Base-by-base conservation (phyloP, 2,329 filamentous ascomycete species). In the Seiridium cupressi region DNA sequence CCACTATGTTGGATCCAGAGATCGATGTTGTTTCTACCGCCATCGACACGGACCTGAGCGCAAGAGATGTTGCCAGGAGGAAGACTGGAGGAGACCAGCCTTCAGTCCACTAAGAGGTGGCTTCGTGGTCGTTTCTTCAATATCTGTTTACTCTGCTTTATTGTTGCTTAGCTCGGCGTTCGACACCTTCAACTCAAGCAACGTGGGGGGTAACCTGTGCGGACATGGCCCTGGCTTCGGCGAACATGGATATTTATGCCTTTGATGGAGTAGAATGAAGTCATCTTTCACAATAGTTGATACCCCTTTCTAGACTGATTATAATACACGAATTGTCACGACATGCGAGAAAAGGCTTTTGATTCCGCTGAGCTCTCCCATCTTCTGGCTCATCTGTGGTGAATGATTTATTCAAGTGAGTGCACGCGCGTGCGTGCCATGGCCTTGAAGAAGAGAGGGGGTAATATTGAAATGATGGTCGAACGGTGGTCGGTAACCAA, bases 11-110 rank as follows among this genome's bases (percentile, higher is more conserved):
- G 5, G 47, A 59, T 13, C 36, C 44, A 5, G 35, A 57, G n/a
- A 18, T 9, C 13, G 38, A 53, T 47, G 59, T 56, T 6, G 44
- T 36, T 34, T 35, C 59, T 3, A 53, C 57, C 35, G 42, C 51
- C n/a, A 42, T 63, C 31, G 56, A 63, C 26, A 65, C 80, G 42
- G 81, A 84, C 57, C 72, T 71, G 1, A 73, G 76, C 1, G 75
- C 76, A n/a, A 79, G 73, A 61, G 78, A 82, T 63, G 72, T 77
- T 5, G 75, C 79, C 3, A 77, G 79, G 40, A 77, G 84, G 62
- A 85, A 76, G 65, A 59, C 69, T 34, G 70, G 67, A 11, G 72
- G 32, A 8, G 3, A 42, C 3, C 9, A 18, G 46, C 38, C 38
- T 42, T 13, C 38, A 13, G 13, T 13, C 13, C 38, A 42, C 13